Evolutionary conservation across 805 yeast genomes (phyloP).

Genomic region (Ogataea paraovalis): DNA sequence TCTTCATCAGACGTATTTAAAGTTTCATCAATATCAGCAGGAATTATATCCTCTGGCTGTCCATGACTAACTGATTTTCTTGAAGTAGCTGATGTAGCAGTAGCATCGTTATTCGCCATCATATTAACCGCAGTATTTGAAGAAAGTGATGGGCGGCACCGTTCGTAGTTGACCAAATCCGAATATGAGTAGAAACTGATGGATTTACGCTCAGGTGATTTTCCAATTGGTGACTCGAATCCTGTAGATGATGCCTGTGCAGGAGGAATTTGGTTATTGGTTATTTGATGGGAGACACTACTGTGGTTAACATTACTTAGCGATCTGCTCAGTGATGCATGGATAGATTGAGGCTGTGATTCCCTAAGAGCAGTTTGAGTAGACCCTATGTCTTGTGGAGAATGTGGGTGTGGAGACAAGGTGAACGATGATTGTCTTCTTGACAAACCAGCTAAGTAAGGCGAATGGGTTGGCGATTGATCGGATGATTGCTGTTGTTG

Average conservation of each 20-base stretch:
- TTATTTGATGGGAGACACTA: not conserved
- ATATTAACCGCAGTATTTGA: not conserved
- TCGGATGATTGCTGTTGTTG: not conserved
- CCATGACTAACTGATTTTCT: slow-evolving; percentile 3
- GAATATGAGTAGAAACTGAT: slow-evolving; percentile 32
- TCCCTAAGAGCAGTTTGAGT: slow-evolving; percentile 4
- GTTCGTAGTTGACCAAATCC: slow-evolving; percentile 29
- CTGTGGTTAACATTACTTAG: not conserved
- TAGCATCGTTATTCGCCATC: not conserved
- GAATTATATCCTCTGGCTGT: slow-evolving; percentile 7
- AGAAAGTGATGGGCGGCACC: slow-evolving; percentile 3
- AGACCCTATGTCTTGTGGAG: not conserved
- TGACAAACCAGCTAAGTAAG: not conserved
- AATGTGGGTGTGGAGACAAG: not conserved
- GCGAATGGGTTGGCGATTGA: not conserved
- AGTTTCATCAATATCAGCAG: slow-evolving; percentile 10
- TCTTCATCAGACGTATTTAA: slow-evolving; percentile 1
- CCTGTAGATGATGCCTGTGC: not conserved
- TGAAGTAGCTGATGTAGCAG: not conserved
- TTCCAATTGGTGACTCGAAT: not conserved
- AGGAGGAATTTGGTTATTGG: not conserved
- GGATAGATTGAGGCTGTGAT: slow-evolving; percentile 6
- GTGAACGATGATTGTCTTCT: slow-evolving; percentile 4
- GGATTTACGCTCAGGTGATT: slow-evolving; percentile 18
- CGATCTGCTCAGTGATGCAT: slow-evolving; percentile 2